Evolutionary conservation across 768 basidiomycete genomes (phyloP), one percentile per base, ranked within the genome.

Genomic region (Agaricus sinodeliciosus): DNA sequence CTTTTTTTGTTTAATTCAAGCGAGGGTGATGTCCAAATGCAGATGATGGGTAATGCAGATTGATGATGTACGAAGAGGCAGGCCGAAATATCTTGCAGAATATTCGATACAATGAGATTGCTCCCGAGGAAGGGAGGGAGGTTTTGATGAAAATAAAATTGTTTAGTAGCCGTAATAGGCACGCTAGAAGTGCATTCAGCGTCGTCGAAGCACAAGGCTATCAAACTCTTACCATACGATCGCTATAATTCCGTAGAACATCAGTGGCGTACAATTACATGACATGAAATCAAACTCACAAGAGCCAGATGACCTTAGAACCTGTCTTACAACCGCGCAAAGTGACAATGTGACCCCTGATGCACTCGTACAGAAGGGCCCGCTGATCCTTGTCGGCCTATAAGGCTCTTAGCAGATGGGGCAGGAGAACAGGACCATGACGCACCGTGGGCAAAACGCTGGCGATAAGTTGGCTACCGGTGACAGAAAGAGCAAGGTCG

Each of bases 251-350:
- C 9, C 31, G 22, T 43, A 59, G 40, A 31, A 9, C 28, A 43
- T 35, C 9, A 54, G 25, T 8, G 53, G 39, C 49, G 35, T 19
- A 13, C 11, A 28, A 18, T n/a, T 15, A 46, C 36, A 18, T 35
- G 25, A 27, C 7, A 51, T 26, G 37, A 19, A 16, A 37, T 22
- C 25, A n/a, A 25, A 72, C 72, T 49, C 62, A 79, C 75, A 93
- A 93, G 46, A 93, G 75, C 90, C 90, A 93, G 62, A 92, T 92
- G 62, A 92, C 88, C 64, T 90, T 91, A 0, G 90, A 91, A 25
- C 90, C 90, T 1, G 90, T 90, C 74, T 92, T 92, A 64, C 89
- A 91, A 18, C 90, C 90, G 35, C 90, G 80, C n/a, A 93, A 74
- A 26, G 90, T 92, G 43, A 92, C 90, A 58, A 92, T 90, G 62